Base-by-base conservation (phyloP, 1,139 yeast genomes). In the Suhomyces ambrosiae region DNA sequence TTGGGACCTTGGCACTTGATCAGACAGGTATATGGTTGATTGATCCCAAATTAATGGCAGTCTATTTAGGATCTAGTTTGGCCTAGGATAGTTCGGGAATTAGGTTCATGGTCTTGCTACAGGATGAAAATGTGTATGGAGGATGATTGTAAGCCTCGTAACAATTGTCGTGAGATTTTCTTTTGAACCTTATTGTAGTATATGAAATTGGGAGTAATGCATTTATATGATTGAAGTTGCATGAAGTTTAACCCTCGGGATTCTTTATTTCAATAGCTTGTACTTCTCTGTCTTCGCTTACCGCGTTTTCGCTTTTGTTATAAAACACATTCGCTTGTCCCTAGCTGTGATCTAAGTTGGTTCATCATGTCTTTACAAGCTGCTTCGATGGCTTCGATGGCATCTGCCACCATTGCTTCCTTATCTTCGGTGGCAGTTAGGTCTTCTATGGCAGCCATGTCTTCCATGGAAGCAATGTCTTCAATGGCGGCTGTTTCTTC, bases 161-260 rank as follows among this genome's bases (percentile, higher is more conserved):
- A 6, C 21, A 18, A 18, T 18, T 6, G 21, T 5, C 21, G 5
- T 5, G 7, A 18, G 21, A 18, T 18, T 18, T 23, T 23, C 24
- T 23, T 23, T 23, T 23, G 24, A 23, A n/a, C 24, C n/a, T 23
- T 23, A 23, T 7, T 23, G 24, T 23, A 23, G n/a, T n/a, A 7
- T 19, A 7, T 19, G 22, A 19, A 19, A 19, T 19, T 19, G 22
- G 8, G n/a, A n/a, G n/a, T n/a, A n/a, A n/a, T n/a, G n/a, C n/a
- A n/a, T n/a, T n/a, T n/a, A n/a, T n/a, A n/a, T n/a, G n/a, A n/a
- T n/a, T n/a, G n/a, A n/a, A n/a, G n/a, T n/a, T n/a, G n/a, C n/a
- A n/a, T n/a, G n/a, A n/a, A n/a, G n/a, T n/a, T n/a, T n/a, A n/a
- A n/a, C n/a, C n/a, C n/a, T n/a, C n/a, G n/a, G n/a, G n/a, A n/a